Evolutionary conservation across 441 rosid species (phyloP).

Genomic region (Erodium texanum): DNA sequence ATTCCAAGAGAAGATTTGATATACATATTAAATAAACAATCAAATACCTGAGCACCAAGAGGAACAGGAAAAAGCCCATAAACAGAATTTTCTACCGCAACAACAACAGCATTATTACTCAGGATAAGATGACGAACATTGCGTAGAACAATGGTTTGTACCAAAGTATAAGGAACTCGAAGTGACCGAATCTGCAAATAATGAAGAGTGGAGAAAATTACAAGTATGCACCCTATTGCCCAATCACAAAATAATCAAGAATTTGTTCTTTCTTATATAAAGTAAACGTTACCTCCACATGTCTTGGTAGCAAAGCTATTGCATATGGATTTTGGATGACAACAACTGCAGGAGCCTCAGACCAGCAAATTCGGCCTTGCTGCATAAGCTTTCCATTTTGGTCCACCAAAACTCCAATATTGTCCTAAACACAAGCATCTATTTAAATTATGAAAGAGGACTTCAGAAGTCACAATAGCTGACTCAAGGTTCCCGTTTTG

Average conservation of each 20-base stretch:
- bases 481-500: not conserved
- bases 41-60: conserved; percentile 89
- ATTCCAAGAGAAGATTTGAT: not conserved
- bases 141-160: conserved; percentile 84
- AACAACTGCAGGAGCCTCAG: conserved; percentile 79
- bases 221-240: conserved; percentile 6
- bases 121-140: conserved; percentile 63
- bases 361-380: conserved; percentile 90
- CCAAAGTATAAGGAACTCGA: conserved; percentile 87
- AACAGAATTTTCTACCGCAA: conserved; percentile 67
- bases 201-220: conserved; percentile 15
- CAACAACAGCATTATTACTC: conserved; percentile 66
- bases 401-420: conserved; percentile 93
- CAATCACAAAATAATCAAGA: conserved; percentile 2
- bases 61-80: conserved; percentile 90
- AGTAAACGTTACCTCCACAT: conserved; percentile 65
- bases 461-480: not conserved
- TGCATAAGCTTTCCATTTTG: conserved; percentile 93
- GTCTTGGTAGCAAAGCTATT: conserved; percentile 73
- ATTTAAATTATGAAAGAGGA: not conserved
- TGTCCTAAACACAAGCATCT: conserved; percentile 45
- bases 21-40: not conserved
- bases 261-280: conserved; percentile 7
- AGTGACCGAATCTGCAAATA: conserved; percentile 79
- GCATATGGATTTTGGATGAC: conserved; percentile 87